Base-by-base conservation (phyloP, 345 rosid genomes). In the Eutrema yunnanense region DNA sequence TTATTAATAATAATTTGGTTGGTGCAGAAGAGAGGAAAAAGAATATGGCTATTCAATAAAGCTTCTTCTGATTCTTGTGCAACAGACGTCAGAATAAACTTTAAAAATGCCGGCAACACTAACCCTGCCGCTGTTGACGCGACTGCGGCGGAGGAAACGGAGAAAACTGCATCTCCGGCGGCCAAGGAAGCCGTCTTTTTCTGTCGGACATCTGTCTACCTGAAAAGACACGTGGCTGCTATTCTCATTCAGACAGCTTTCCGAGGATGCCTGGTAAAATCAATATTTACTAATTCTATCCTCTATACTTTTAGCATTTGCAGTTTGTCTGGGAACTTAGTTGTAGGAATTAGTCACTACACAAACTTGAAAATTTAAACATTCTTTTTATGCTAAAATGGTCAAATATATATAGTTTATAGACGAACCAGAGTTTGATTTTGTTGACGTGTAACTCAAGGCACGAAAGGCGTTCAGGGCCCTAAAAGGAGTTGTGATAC, bases 391-490 rank as follows among this genome's bases (percentile, higher is more conserved):
- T 38, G 33, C 3, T 38, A 16, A 54, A 29, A 40, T 56, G 10
- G 6, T 64, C 19, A 37, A 34, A 52, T 29, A 53, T 41, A n/a
- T 43, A 30, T 34, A 53, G 9, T 53, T 53, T 53, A 27, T 47
- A 56, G 42, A 51, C 4, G 9, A 32, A 73, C 9, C 42, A 38
- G 55, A 26, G 33, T 46, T 46, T 77, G 44, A 16, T 82, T 69
- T 51, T 30, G 62, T 29, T 74, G 46, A 41, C 68, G 67, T 74
- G 72, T 59, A 36, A 67, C 5, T 73, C 68, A 73, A 93, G 98
- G 98, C 96, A 38, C 68, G 87, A 84, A 88, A 83, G 73, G 97
- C 98, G 47, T 73, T 90, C 44, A 79, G 84, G 36, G 96, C 97
- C 22, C 78, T 88, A 52, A 85, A 83, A 78, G 98, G 93, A 56